These are phyloP conservation scores for Pistacia vera DNA, from an alignment of 345 rosid genomes.

Conservation along the genomic window DNA sequence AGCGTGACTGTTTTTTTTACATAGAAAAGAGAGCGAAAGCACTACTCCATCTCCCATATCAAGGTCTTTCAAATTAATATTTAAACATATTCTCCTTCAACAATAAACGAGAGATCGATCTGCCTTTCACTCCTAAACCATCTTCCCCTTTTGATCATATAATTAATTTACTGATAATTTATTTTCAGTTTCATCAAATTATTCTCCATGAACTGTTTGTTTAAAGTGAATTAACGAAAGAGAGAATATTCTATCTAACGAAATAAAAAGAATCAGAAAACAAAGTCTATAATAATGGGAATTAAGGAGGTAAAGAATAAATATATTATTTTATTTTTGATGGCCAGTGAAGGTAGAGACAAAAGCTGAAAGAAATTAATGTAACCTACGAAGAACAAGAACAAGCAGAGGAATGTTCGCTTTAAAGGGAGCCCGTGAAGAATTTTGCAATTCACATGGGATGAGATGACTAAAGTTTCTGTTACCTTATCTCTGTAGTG, in stretches of 20 bases:
- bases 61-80: slow-evolving; percentile 14
- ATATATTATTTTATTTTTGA: not conserved
- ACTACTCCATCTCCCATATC: not conserved
- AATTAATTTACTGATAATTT: slow-evolving; percentile 3
- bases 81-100: slow-evolving; percentile 23
- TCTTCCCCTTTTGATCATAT: slow-evolving; percentile 31
- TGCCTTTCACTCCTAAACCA: slow-evolving; percentile 52
- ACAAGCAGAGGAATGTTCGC: slow-evolving; percentile 19
- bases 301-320: not conserved
- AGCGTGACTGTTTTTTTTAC: slow-evolving; percentile 32
- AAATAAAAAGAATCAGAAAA: slow-evolving; percentile 5
- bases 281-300: slow-evolving; percentile 7
- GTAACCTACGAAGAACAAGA: not conserved
- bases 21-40: slow-evolving; percentile 48
- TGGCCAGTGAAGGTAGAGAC: slow-evolving; percentile 14
- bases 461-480: slow-evolving; percentile 1
- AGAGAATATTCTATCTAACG: slow-evolving; percentile 1
- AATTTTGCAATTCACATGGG: slow-evolving; percentile 17
- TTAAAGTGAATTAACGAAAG: not conserved
- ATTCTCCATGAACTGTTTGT: not conserved
- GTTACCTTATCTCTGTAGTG: no score
- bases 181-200: not conserved
- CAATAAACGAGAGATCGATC: slow-evolving; percentile 51
- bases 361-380: slow-evolving; percentile 16
- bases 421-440: slow-evolving; percentile 15